Evolutionary conservation across 139 green algal species (phyloP).

Genomic region (Nannochloris sp.): DNA sequence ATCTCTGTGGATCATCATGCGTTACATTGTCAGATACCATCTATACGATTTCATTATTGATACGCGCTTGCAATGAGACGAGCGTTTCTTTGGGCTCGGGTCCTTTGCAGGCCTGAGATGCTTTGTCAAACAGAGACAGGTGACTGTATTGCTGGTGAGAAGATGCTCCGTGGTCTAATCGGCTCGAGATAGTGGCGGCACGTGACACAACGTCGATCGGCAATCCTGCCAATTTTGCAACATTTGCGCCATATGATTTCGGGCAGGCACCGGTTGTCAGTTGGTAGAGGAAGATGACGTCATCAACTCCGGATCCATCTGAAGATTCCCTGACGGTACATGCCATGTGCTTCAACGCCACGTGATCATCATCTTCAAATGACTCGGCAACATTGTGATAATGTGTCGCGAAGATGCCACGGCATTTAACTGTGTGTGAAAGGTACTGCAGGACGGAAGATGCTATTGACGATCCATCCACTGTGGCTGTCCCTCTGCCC

Average conservation of each 20-base stretch:
- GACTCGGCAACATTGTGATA: conserved; percentile 76
- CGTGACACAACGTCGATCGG: conserved; percentile 53
- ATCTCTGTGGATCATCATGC: too few relatives aligned
- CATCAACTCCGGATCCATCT: conserved; percentile 18
- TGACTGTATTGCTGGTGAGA: too few relatives aligned
- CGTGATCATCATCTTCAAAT: conserved; percentile 37
- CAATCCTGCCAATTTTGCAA: conserved; percentile 86
- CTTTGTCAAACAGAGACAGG: too few relatives aligned
- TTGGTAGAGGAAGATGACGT: conserved; percentile 94
- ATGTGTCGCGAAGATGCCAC: conserved; percentile 94
- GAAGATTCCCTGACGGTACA: conserved; percentile 46
- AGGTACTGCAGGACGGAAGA: conserved; percentile 81
- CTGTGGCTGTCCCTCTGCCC: conserved; percentile 89
- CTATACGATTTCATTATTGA: too few relatives aligned
- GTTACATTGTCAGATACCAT: too few relatives aligned
- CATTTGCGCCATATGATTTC: conserved; percentile 90
- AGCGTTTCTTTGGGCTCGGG: too few relatives aligned
- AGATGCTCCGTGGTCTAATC: not conserved
- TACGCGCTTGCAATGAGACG: too few relatives aligned
- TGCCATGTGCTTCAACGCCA: conserved; percentile 82
- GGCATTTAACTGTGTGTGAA: conserved; percentile 36
- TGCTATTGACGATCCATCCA: conserved; percentile 90
- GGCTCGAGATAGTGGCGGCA: conserved; percentile 6
- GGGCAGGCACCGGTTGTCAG: conserved; percentile 72
- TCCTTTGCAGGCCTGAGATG: too few relatives aligned